Evolutionary conservation across 805 yeast genomes (phyloP), one percentile per base, ranked within the genome.

Genomic region (Yamadazyma laniorum): DNA sequence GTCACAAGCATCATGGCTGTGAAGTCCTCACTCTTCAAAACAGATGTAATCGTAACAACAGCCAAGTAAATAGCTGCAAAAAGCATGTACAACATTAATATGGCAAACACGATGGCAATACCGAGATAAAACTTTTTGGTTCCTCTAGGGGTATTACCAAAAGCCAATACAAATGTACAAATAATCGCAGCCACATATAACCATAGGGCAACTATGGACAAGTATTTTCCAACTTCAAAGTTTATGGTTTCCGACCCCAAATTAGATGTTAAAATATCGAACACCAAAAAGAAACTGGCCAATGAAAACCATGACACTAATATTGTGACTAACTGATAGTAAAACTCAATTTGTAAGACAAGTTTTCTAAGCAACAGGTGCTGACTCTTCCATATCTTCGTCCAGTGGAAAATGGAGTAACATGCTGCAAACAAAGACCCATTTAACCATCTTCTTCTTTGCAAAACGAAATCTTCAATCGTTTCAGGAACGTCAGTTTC

Each of bases 361-460:
- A 87, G 52, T 61, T 91, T 90, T 53, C 99, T 75, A n/a, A 77
- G 48, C 7, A 74, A 53, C 2, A 95, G 84, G 61, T 93, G 99
- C 51, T 82, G 85, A 0, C 96, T 86, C 44, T 75, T 68, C 95
- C 96, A 91, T 40, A 93, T 85, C 51, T 85, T 85, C 39, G 79
- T 74, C 74, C 90, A 87, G 58, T 90, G 95, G 39, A 85, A 55
- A 47, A 86, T 86, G 2, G 97, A 81, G 58, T 85, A 93, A 38
- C 90, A 70, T 3, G 98, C 98, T 1, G 99, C 98, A 67, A 93
- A 93, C 56, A 93, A 77, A 2, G 99, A 95, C 59, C 99, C 99
- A 61, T 91, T 91, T 44, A 91, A 75, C 99, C 99, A 91, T 71
- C 99, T 81, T 69, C 99, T 83, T 68, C 99, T 82, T 67, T 91